These are phyloP conservation scores for Emmonsiellopsis sp. DNA, from an alignment of 2,329 filamentous ascomycete species.

Conservation along the genomic window DNA sequence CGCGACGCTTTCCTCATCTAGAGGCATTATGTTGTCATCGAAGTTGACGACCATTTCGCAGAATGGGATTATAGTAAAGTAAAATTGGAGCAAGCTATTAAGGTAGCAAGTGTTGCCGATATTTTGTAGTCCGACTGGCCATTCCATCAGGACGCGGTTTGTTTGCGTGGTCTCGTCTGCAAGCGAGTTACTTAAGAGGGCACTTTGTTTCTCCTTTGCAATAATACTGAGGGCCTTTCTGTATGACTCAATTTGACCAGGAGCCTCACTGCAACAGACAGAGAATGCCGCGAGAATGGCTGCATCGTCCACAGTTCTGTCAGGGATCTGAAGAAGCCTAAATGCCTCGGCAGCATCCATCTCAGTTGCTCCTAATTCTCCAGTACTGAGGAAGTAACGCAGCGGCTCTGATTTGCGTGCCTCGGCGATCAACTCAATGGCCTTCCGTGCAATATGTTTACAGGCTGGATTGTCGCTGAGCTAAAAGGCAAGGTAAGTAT, in stretches of 20 bases:
- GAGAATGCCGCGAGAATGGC: conserved; percentile 41
- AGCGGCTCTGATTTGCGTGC: conserved; percentile 47
- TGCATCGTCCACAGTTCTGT: conserved; percentile 43
- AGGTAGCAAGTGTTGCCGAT: conserved; percentile 98
- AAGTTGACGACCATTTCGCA: conserved; percentile 72
- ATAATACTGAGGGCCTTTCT: conserved; percentile 40
- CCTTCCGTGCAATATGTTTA: conserved; percentile 43
- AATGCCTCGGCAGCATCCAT: conserved; percentile 50
- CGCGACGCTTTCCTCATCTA: conserved; percentile 53
- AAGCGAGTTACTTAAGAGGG: conserved; percentile 24
- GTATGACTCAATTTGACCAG: conserved; percentile 36
- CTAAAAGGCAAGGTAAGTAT: conserved; percentile 20
- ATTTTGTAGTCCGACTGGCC: conserved; percentile 81
- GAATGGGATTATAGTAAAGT: conserved; percentile 78
- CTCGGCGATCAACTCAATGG: conserved; percentile 50
- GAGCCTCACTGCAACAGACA: conserved; percentile 36
- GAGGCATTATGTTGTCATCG: conserved; percentile 58
- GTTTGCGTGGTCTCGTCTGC: conserved; percentile 21
- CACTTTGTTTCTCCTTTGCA: conserved; percentile 33
- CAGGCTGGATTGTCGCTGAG: conserved; percentile 42
- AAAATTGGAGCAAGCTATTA: conserved; percentile 91
- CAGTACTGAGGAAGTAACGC: conserved; percentile 44
- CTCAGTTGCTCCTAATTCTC: conserved; percentile 37
- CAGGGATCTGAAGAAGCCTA: conserved; percentile 41
- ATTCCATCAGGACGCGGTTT: conserved; percentile 35